Evolutionary conservation across 345 rosid species (phyloP).

Genomic region (Linum lewisii): DNA sequence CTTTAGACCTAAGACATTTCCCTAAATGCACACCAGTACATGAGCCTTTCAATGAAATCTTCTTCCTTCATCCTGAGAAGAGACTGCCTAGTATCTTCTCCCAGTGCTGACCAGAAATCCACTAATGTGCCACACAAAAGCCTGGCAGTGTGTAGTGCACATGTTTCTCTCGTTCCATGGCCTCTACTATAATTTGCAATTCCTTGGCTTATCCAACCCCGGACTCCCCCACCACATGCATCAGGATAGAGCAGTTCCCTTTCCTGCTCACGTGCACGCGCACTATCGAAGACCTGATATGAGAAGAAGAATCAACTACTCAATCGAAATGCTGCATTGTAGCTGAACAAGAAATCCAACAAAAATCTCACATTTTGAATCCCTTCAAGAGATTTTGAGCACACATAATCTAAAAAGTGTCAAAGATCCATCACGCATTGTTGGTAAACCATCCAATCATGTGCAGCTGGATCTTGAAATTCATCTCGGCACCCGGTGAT

Average conservation of each 20-base stretch:
- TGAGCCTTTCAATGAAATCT: conserved; percentile 89
- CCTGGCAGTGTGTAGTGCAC: conserved; percentile 88
- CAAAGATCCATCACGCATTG: conserved; percentile 68
- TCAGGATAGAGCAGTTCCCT: conserved; percentile 93
- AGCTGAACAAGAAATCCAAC: background rate
- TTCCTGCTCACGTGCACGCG: conserved; percentile 80
- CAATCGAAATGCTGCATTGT: conserved; percentile 6
- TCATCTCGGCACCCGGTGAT: conserved; percentile 42
- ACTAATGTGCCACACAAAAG: conserved; percentile 85
- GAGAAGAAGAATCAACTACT: conserved; percentile 30
- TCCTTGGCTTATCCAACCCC: conserved; percentile 97
- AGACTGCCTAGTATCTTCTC: conserved; percentile 74
- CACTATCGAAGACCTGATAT: conserved; percentile 85
- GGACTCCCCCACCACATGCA: conserved; percentile 97
- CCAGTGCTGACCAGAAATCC: conserved; percentile 91
- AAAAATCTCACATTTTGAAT: conserved; percentile 60
- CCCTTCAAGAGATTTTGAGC: conserved; percentile 55
- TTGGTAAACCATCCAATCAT: conserved; percentile 88
- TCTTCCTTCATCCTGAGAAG: conserved; percentile 96
- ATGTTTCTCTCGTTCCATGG: conserved; percentile 87
- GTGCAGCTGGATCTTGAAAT: conserved; percentile 64
- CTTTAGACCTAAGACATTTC: background rate
- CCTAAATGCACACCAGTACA: conserved; percentile 55
- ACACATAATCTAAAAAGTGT: conserved; percentile 67
- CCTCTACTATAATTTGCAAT: conserved; percentile 72